Base-by-base conservation (phyloP, 305 asterid species). In the Plantago lanceolata region DNA sequence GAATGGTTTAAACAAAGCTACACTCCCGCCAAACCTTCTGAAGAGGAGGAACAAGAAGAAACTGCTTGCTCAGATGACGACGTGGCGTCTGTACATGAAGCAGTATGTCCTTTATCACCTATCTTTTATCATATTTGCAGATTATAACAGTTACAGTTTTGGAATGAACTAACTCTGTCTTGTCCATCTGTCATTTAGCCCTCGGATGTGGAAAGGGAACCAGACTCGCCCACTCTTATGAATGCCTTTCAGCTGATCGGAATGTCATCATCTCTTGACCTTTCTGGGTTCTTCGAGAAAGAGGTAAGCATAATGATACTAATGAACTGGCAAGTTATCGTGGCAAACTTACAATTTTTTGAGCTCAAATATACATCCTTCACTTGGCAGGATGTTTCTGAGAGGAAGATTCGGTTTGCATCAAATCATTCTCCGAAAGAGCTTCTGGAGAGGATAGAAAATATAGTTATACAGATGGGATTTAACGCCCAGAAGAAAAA, bases 211-310 rank as follows among this genome's bases (percentile, higher is more conserved):
- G 94, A 81, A 64, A 80, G 71, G 63, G 88, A 79, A 53, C 73
- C 83, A 13, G 85, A 78, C 33, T 78, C 88, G 24, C 85, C 85
- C 47, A 63, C 81, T 31, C 83, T 80, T 20, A 85, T 93, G 57
- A 93, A 93, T 68, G 98, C 98, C 64, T 93, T 93, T 74, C 84
- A 93, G 86, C 87, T 93, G 67, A 93, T 93, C 65, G 96, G 96
- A 68, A 93, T 89, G 98, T 93, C 96, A 8, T 87, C 97, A 1
- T 89, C 84, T 80, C 83, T 93, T 3, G 98, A 93, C 74, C 94
- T 93, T 66, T 93, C 98, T 52, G 98, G 98, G 59, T 85, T 93
- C 81, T 93, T 93, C 56, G 98, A 93, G 75, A 81, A 90, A 63
- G 97, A 91, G 85, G 97, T 90, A 71, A 75, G 81, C 67, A 56